Evolutionary conservation across 2,329 filamentous ascomycete genomes (phyloP).

Genomic region (Diplocarpon rosae): DNA sequence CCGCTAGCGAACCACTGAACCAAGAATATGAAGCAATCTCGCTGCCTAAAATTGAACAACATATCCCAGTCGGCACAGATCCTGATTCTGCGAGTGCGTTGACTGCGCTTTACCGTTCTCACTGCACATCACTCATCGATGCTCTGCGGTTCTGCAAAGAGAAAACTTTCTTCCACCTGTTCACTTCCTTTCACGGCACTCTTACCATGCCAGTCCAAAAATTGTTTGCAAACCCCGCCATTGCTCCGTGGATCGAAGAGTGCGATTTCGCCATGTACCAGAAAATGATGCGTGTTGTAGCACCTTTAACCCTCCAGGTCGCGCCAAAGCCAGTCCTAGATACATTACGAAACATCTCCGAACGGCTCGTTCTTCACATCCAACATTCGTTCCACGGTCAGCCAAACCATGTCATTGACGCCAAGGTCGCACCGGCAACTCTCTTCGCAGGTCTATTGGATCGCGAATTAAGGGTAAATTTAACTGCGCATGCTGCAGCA

Average conservation of each 20-base stretch:
- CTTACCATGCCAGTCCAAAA: slow-evolving; percentile 95
- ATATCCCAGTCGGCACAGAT: slow-evolving; percentile 73
- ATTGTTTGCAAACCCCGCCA: slow-evolving; percentile 66
- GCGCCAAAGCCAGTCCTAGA: slow-evolving; percentile 80
- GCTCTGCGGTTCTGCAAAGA: slow-evolving; percentile 94
- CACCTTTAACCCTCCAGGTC: slow-evolving; percentile 80
- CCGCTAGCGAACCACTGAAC: slow-evolving; percentile 42
- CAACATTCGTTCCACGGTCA: slow-evolving; percentile 76
- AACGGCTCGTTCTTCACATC: slow-evolving; percentile 70
- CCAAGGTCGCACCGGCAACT: slow-evolving; percentile 79
- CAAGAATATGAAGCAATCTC: slow-evolving; percentile 60
- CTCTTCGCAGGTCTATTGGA: slow-evolving; percentile 81
- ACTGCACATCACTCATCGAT: slow-evolving; percentile 91
- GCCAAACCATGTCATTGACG: slow-evolving; percentile 72
- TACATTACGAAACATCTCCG: slow-evolving; percentile 77
- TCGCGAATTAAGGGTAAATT: slow-evolving; percentile 80
- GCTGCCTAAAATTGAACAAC: slow-evolving; percentile 77
- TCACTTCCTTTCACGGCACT: slow-evolving; percentile 90
- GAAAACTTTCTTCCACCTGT: slow-evolving; percentile 91
- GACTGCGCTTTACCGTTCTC: slow-evolving; percentile 79
- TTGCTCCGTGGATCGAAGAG: slow-evolving; percentile 89
- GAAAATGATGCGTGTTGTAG: slow-evolving; percentile 88
- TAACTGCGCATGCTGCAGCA: slow-evolving; percentile 85
- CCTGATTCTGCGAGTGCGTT: slow-evolving; percentile 77
- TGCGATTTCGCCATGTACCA: slow-evolving; percentile 95